These are phyloP conservation scores for Bassia scoparia DNA, from an alignment of 148 eudicot species.

Conservation along the genomic window DNA sequence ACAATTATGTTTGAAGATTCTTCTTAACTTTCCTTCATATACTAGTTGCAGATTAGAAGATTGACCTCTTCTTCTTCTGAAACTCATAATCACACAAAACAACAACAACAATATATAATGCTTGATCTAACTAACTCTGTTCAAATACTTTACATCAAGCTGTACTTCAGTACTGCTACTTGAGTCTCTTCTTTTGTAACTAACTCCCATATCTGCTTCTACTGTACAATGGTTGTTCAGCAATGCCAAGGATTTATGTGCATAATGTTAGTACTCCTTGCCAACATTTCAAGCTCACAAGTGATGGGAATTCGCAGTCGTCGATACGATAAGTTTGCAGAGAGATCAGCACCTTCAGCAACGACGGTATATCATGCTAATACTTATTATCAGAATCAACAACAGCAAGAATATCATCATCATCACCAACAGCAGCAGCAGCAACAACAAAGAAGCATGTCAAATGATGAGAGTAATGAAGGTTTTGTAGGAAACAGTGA, in stretches of 20 bases:
- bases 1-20: not conserved
- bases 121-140: constrained; percentile 2
- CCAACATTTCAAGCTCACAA: constrained; percentile 27
- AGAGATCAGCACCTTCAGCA: not conserved
- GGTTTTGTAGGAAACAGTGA: constrained; percentile 38
- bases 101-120: constrained; percentile 7
- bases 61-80: constrained; percentile 22
- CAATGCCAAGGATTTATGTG: constrained; percentile 1
- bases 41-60: not conserved
- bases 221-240: constrained; percentile 4
- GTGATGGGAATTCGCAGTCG: constrained; percentile 9
- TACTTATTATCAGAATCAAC: not conserved
- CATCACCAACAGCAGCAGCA: not conserved
- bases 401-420: not conserved
- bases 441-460: not conserved
- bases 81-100: not conserved
- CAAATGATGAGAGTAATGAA: constrained; percentile 14
- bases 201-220: not conserved
- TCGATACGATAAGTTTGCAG: constrained; percentile 1
- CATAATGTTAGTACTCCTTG: constrained; percentile 19
- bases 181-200: not conserved
- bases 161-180: not conserved
- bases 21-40: no score
- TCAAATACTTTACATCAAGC: constrained; percentile 11
- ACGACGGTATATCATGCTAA: not conserved